Conservation (phyloP, 768 basidiomycete species). For the Amanita thiersii region DNA sequence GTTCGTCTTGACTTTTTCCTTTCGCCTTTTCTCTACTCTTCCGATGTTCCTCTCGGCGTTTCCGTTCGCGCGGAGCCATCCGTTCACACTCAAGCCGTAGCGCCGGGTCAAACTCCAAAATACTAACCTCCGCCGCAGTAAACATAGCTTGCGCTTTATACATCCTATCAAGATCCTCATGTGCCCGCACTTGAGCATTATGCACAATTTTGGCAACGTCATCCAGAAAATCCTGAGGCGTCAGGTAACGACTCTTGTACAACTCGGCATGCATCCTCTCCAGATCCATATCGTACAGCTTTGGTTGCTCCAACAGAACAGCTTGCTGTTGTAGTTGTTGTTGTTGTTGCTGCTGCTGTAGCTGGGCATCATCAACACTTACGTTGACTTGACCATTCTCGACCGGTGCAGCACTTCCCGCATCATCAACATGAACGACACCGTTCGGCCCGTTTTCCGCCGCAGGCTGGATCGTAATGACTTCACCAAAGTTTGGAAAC, state of each 20-base stretch:
- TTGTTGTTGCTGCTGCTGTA: conserved; percentile 28
- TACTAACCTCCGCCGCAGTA: conserved; percentile 76
- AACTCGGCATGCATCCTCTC: conserved; percentile 85
- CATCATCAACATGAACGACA: conserved; percentile 33
- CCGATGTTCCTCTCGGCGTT: conserved; percentile 48
- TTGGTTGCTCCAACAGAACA: conserved; percentile 20
- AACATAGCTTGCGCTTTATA: conserved; percentile 86
- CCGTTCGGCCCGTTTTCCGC: conserved; percentile 25
- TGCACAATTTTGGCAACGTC: conserved; percentile 78
- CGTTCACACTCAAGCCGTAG: conserved; percentile 80
- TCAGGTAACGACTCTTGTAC: conserved; percentile 79
- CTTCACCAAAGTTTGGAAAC: not conserved
- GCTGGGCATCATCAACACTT: conserved; percentile 21
- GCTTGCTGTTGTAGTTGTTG: conserved; percentile 8
- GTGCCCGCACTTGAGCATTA: conserved; percentile 49
- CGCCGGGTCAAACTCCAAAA: conserved; percentile 75
- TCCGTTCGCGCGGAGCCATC: conserved; percentile 72
- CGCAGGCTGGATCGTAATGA: conserved; percentile 3
- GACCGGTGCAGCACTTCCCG: conserved; percentile 21
- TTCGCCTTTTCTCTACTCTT: conserved; percentile 25
- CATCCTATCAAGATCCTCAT: conserved; percentile 67
- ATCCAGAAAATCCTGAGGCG: conserved; percentile 80
- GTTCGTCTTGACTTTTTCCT: conserved; percentile 24
- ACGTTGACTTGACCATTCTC: conserved; percentile 35
- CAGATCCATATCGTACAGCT: conserved; percentile 80